Evolutionary conservation across 108 stramenopile genomes (phyloP), one percentile per base, ranked within the genome.

Genomic region (Cyclotella cryptica): DNA sequence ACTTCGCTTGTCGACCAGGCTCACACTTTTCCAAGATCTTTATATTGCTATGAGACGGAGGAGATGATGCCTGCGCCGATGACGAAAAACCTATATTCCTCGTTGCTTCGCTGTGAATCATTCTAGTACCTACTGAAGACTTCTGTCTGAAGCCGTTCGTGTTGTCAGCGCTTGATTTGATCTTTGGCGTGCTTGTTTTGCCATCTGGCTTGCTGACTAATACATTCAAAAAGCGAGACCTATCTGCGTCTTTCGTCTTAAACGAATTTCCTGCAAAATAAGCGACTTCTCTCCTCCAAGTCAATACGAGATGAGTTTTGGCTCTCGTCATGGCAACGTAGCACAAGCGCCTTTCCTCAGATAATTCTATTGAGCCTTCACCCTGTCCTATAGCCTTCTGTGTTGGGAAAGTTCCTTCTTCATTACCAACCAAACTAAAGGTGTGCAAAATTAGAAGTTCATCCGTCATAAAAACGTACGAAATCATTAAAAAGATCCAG

Each of bases 301-400:
- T 92, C 60, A 97, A 66, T 26, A 92, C 47, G 18, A 97, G 79
- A 47, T 88, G 82, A 8, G 89, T 89, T 79, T 96, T 95, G 11
- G 97, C 97, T 51, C 97, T 88, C 9, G 96, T 97, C 93, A 96
- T 96, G 24, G 94, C 97, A 27, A 96, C 97, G 72, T 97, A 97
- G 79, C 96, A 93, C 43, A 97, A 80, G 15, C 97, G 80, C 62
- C 83, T 79, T 72, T 97, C 97, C 73, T 96, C 96, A 29, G 92
- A 94, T 45, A 94, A 69, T 44, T 80, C 86, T 15, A 90, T 68
- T 13, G 92, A 92, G 13, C 83, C 88, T 53, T 88, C 89, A 12
- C 88, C 88, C 46, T 85, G 80, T 42, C 61, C 71, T 15, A 82
- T 72, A 22, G 89, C 79, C 46, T 79, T 58, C 27, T 83, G 72